Conservation (phyloP, 169 alveolate genomes). For the Babesia bigemina region DNA sequence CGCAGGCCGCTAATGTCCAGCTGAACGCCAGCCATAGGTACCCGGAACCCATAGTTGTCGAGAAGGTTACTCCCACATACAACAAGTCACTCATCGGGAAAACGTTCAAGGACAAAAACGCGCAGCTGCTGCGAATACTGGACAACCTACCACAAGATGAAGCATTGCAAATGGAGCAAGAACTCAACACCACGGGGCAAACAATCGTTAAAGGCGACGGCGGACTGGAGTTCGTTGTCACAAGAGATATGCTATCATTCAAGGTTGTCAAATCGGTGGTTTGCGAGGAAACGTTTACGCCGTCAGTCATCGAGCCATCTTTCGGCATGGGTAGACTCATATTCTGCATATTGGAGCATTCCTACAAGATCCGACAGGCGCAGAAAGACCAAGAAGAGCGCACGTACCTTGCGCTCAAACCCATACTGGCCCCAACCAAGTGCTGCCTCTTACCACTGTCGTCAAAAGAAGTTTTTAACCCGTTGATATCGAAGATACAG, state of each 20-base stretch:
- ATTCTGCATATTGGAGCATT: slow-evolving; percentile 94
- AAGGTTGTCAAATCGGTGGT: slow-evolving; percentile 86
- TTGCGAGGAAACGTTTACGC: slow-evolving; percentile 91
- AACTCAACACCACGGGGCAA: slow-evolving; percentile 57
- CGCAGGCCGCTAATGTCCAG: slow-evolving; percentile 86
- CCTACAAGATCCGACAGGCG: slow-evolving; percentile 88
- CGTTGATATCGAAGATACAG: slow-evolving; percentile 73
- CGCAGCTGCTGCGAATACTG: slow-evolving; percentile 63
- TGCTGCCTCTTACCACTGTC: slow-evolving; percentile 93
- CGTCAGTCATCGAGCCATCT: slow-evolving; percentile 98
- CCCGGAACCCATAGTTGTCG: slow-evolving; percentile 86
- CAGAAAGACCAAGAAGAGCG: slow-evolving; percentile 82
- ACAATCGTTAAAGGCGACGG: slow-evolving; percentile 22
- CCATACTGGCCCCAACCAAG: slow-evolving; percentile 94
- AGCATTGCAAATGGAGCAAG: slow-evolving; percentile 68
- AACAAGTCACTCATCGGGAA: slow-evolving; percentile 88
- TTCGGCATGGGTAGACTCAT: slow-evolving; percentile 96
- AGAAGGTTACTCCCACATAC: slow-evolving; percentile 74
- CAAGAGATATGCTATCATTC: slow-evolving; percentile 83
- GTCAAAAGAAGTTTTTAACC: slow-evolving; percentile 82
- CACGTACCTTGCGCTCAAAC: slow-evolving; percentile 91
- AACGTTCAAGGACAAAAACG: slow-evolving; percentile 84
- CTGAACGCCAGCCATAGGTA: slow-evolving; percentile 89
- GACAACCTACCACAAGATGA: slow-evolving; percentile 63
- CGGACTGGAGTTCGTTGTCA: slow-evolving; percentile 25